Evolutionary conservation across 2,329 filamentous ascomycete species (phyloP).

Genomic region (Ilyonectria sp.): DNA sequence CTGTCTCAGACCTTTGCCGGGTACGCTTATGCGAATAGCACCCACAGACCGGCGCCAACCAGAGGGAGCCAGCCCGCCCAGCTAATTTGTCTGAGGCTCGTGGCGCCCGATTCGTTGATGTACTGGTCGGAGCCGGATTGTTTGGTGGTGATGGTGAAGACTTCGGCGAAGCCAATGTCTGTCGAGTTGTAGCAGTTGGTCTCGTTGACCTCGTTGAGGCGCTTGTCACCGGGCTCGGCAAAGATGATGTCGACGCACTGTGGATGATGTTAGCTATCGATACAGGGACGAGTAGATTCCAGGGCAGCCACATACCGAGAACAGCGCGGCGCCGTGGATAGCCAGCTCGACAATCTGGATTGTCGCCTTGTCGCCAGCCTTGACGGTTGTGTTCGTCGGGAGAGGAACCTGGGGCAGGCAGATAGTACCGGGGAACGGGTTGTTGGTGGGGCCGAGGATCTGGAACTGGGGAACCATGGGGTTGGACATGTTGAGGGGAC

Average conservation of each 20-base stretch:
- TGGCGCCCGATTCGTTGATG: slow-evolving; percentile 48
- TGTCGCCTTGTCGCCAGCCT: slow-evolving; percentile 89
- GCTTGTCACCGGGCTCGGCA: slow-evolving; percentile 79
- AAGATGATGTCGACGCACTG: slow-evolving; percentile 97
- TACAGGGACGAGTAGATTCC: not conserved
- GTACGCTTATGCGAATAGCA: slow-evolving; percentile 51
- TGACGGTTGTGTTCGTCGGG: slow-evolving; percentile 78
- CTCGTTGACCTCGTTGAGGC: slow-evolving; percentile 79
- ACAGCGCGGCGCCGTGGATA: slow-evolving; percentile 86
- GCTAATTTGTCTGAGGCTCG: slow-evolving; percentile 35
- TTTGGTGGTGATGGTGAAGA: slow-evolving; percentile 78
- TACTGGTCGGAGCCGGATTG: slow-evolving; percentile 55
- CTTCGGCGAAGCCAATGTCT: slow-evolving; percentile 80
- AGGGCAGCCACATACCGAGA: slow-evolving; percentile 72
- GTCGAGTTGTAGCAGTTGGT: slow-evolving; percentile 92
- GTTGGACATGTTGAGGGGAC: slow-evolving; percentile 89
- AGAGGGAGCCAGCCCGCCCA: slow-evolving; percentile 62
- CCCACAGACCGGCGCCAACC: slow-evolving; percentile 55
- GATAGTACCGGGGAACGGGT: slow-evolving; percentile 89
- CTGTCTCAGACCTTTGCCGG: not conserved
- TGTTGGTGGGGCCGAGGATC: slow-evolving; percentile 84
- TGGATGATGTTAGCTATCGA: slow-evolving; percentile 19
- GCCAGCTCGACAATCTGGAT: slow-evolving; percentile 91
- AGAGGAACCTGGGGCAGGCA: slow-evolving; percentile 92
- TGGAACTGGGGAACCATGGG: slow-evolving; percentile 86